These are phyloP conservation scores for Bacterosira constricta DNA, from an alignment of 108 stramenopile genomes.

Conservation along the genomic window DNA sequence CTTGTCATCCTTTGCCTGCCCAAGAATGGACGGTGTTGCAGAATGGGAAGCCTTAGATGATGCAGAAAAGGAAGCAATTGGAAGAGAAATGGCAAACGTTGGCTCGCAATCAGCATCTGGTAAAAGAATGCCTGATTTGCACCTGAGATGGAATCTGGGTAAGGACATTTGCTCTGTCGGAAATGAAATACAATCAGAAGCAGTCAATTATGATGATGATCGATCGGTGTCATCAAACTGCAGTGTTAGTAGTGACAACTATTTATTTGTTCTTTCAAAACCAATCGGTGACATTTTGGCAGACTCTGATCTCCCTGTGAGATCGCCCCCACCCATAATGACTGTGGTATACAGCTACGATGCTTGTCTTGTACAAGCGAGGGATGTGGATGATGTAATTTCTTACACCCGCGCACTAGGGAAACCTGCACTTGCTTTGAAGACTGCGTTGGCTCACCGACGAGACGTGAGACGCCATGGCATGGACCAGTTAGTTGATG, in stretches of 20 bases:
- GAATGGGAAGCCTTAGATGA: conserved; percentile 60
- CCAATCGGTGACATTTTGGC: conserved; percentile 27
- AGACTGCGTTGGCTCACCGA: conserved; percentile 56
- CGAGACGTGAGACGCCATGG: conserved; percentile 59
- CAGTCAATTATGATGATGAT: conserved; percentile 21
- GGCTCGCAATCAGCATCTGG: conserved; percentile 14
- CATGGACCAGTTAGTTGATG: conserved; percentile 59
- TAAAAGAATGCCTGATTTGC: conserved; percentile 55
- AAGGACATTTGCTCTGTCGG: conserved; percentile 37
- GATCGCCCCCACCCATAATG: conserved; percentile 62
- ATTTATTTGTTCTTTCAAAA: conserved; percentile 57
- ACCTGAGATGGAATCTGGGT: conserved; percentile 69
- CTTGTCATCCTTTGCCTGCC: conserved; percentile 62
- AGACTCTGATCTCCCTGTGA: not conserved
- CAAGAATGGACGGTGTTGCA: conserved; percentile 69
- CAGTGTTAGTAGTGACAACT: conserved; percentile 77
- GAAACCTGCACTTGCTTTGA: conserved; percentile 67
- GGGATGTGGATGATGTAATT: conserved; percentile 79
- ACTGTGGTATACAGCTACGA: conserved; percentile 53
- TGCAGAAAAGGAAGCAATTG: conserved; percentile 24
- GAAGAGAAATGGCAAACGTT: conserved; percentile 26
- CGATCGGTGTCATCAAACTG: conserved; percentile 42
- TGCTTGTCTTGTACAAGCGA: conserved; percentile 50
- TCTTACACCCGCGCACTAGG: conserved; percentile 56
- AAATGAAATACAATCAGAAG: conserved; percentile 39